Base-by-base conservation (phyloP, 305 asterid genomes). In the Caryopteris hybrid region DNA sequence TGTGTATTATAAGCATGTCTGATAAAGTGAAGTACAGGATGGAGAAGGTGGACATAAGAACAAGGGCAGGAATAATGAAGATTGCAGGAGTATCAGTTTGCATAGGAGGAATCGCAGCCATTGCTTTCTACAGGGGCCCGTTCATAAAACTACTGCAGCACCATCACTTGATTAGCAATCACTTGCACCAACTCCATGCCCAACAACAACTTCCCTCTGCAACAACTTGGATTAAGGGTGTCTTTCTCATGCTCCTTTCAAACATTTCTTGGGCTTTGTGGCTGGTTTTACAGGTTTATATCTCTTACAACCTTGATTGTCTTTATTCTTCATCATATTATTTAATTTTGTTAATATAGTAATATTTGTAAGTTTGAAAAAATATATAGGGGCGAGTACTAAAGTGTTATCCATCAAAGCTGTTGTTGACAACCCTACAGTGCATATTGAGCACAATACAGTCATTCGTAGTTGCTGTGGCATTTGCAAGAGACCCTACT, bases 41-140 rank as follows among this genome's bases (percentile, higher is more conserved):
- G 90, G 98, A 92, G 73, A 81, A 36, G 47, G 71, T 85, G 65
- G 86, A 88, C 25, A 41, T 90, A 27, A 81, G 73, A 78, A 76
- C 69, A 34, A 66, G 69, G 23, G 43, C 78, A 0, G 96, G 98
- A 25, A 78, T 88, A 6, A 64, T 80, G 78, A 92, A 90, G 70
- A 39, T 84, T 16, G 72, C 69, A 10, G 97, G 97, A 36, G 79
- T 92, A 14, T 52, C 63, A 21, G 55, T 86, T 0, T 88, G 97
- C 75, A 61, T 87, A 4, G 91, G 80, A 50, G 98, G 98, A 65
- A 86, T 80, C 6, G 86, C 74, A 53, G 85, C 82, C 39, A 92
- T 88, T 4, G 96, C 97, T 18, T 88, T 90, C 56, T 85, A 83
- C 17, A 86, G 79, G 50, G 98, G 97, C 10, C 93, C 95, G 4